Conservation (phyloP, 2,329 filamentous ascomycete genomes). For the Beauveria asiatica region DNA sequence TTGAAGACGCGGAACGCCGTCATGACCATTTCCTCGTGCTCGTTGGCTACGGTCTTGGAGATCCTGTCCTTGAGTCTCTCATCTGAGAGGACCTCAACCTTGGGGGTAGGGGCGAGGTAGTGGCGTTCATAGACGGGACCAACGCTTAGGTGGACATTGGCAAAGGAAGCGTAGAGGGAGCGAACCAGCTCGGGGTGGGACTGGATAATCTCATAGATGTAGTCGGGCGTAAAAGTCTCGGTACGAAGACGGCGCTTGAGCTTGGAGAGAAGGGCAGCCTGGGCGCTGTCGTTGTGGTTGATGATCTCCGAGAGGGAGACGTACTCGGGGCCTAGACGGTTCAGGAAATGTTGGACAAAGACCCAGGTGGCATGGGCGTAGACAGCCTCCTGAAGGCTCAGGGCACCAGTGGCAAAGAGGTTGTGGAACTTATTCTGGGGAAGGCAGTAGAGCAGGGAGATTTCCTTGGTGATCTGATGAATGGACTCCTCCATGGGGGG, state of each 20-base stretch:
- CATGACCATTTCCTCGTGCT: slow-evolving; percentile 98
- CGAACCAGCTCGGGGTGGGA: slow-evolving; percentile 82
- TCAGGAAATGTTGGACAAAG: slow-evolving; percentile 96
- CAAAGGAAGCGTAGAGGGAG: slow-evolving; percentile 84
- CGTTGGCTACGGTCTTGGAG: slow-evolving; percentile 71
- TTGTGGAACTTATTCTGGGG: slow-evolving; percentile 93
- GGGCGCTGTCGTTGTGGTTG: slow-evolving; percentile 70
- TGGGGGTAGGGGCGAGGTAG: slow-evolving; percentile 45
- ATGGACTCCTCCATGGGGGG: slow-evolving; percentile 91
- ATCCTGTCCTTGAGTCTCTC: slow-evolving; percentile 67
- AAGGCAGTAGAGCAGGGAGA: slow-evolving; percentile 93
- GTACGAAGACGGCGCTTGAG: slow-evolving; percentile 91
- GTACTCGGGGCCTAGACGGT: slow-evolving; percentile 88
- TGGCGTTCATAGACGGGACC: slow-evolving; percentile 42
- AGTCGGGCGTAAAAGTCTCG: slow-evolving; percentile 96
- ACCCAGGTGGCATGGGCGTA: slow-evolving; percentile 98
- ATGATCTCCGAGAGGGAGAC: slow-evolving; percentile 74
- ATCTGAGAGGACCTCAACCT: slow-evolving; percentile 65
- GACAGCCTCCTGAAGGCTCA: slow-evolving; percentile 93
- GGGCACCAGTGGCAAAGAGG: slow-evolving; percentile 74
- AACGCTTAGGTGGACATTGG: slow-evolving; percentile 65
- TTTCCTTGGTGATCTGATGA: slow-evolving; percentile 97
- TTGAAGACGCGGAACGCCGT: slow-evolving; percentile 95
- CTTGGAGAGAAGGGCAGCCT: slow-evolving; percentile 82
- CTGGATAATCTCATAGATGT: slow-evolving; percentile 95